Base-by-base conservation (phyloP, 1,284 basidiomycete species). In the Coniophora puteana region DNA sequence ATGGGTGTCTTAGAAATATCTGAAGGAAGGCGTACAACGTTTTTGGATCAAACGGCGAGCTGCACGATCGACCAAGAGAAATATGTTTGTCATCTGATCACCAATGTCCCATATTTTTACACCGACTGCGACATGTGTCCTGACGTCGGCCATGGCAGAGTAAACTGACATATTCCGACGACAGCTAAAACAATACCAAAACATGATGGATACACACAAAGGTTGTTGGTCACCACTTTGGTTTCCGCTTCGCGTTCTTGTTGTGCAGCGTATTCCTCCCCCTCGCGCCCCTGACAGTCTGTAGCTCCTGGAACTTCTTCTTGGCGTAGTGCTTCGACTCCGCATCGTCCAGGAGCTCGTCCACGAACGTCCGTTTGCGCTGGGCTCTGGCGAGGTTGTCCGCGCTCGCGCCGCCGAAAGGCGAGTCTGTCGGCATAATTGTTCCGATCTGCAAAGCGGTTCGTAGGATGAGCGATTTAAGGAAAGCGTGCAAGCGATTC, bases 281-380 rank as follows among this genome's bases (percentile, higher is more conserved):
- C 56, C 72, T 82, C 32, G 82, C 80, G 41, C 81, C 85, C 51
- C 84, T 75, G 45, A 78, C 76, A 21, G 63, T 59, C 63, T 93
- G 89, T 44, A 96, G 63, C 49, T 95, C 91, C 46, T 78, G 78
- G 63, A 93, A 97, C 69, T 97, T 98, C 68, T 83, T 83, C 71
- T 97, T 97, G 28, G 94, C 89, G 60, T 96, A 97, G 42, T 82
- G 74, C 52, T 80, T 83, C 14, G 90, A 80, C 59, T 89, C 85
- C 2, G 88, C 82, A 65, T 98, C 93, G 49, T 86, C 83, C 36
- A 97, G 80, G 14, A 98, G 69, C 56, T 92, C 89, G 49, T 94
- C 89, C 17, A 99, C 89, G 34, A 98, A 72, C 12, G 86, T 89
- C 51, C 82, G 72, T 61, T 89, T 95, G 51, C 83, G 69, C 49